Evolutionary conservation across 495 filamentous ascomycete genomes (phyloP), one percentile per base, ranked within the genome.

Genomic region (Talaromyces thailandensis): DNA sequence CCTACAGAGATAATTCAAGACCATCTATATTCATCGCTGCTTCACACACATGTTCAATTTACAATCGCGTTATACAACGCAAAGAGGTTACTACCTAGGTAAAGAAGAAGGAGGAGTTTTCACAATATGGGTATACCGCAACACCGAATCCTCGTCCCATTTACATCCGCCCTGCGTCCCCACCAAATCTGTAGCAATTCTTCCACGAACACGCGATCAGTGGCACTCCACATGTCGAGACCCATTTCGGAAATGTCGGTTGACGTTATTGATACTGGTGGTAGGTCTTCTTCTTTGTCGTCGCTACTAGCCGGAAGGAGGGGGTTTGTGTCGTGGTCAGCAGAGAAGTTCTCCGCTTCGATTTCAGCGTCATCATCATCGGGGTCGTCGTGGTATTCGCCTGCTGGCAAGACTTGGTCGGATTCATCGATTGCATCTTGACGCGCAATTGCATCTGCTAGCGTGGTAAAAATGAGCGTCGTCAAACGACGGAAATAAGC

Each of bases 401-500:
- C 63, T 26, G 56, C 61, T 6, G 51, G 16, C 12, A 53, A n/a
- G 16, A 60, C 55, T 26, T 81, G 77, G 4, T 85, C 82, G 58
- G 82, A 81, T 0, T 69, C 74, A 56, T 76, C 80, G 26, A 88
- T 85, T 21, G 89, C 79, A 12, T 91, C 81, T 53, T 90, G 70
- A 9, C 75, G 73, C 3, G 72, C 71, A 59, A 80, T 69, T 14
- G 73, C 75, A 14, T 76, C 86, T 0, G 87, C 83, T 12, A 97
- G 70, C 2, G 84, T 85, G 1, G 80, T 77, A 51, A 98, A 73
- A 31, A 95, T 79, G 56, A 85, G 78, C 0, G 84, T 82, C 1
- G 93, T 97, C 29, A 94, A 73, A 4, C 91, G 84, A 70, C 96
- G 94, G 77, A 98, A 98, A 71, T 94, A 97, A 0, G 90, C 89